phyloP scores from a whole-genome alignment of 768 basidiomycete species.

The Boletus pseudopeckii region DNA sequence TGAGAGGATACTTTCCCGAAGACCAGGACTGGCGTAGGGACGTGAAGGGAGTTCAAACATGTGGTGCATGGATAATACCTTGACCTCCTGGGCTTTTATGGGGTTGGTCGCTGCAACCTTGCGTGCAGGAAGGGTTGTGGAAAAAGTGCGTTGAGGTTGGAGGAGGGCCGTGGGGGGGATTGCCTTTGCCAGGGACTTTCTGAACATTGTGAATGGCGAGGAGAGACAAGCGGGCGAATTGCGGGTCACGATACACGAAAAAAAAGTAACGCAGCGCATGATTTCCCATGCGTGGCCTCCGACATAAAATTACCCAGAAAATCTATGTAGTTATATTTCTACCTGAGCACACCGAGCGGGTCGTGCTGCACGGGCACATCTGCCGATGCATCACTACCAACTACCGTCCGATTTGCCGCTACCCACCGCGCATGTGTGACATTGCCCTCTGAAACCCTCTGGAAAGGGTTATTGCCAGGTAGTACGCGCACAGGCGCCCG shows the following conservation, averaged over 20 bases:
- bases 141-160: slow-evolving; percentile 58
- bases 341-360: slow-evolving; percentile 30
- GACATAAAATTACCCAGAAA: neutral
- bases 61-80: slow-evolving; percentile 42
- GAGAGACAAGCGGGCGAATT: neutral
- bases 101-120: slow-evolving; percentile 70
- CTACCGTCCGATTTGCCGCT: neutral
- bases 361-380: slow-evolving; percentile 22
- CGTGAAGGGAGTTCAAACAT: neutral
- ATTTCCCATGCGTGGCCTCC: slow-evolving; percentile 22
- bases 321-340: slow-evolving; percentile 1
- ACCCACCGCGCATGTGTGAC: slow-evolving; percentile 1
- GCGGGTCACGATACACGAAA: slow-evolving; percentile 11
- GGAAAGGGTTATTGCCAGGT: slow-evolving; percentile 31
- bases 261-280: slow-evolving; percentile 11
- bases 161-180: slow-evolving; percentile 40
- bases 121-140: slow-evolving; percentile 55
- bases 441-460: slow-evolving; percentile 17
- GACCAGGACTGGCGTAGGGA: slow-evolving; percentile 56
- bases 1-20: slow-evolving; percentile 89
- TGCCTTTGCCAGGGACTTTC: slow-evolving; percentile 49
- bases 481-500: slow-evolving; percentile 25
- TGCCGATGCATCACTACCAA: slow-evolving; percentile 1
- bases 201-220: slow-evolving; percentile 50
- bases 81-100: slow-evolving; percentile 77